phyloP scores from a whole-genome alignment of 345 rosid genomes.

The Noccaea caerulescens region DNA sequence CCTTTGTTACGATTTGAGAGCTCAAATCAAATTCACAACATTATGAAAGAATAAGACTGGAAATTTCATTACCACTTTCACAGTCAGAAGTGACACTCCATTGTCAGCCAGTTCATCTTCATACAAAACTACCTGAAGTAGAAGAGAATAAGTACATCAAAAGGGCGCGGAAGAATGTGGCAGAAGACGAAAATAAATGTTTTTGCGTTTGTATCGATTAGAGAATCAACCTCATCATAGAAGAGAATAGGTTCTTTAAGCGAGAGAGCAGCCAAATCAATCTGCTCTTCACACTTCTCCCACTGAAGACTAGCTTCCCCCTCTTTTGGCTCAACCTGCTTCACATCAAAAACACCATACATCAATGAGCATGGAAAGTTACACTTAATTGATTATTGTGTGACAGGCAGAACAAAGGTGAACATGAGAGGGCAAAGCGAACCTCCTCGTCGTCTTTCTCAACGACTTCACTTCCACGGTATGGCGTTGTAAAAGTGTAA shows the following conservation, averaged over 20 bases:
- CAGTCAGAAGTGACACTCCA: conserved; percentile 87
- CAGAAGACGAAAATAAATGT: not conserved
- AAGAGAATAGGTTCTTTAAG: conserved; percentile 95
- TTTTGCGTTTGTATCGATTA: not conserved
- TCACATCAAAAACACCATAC: conserved; percentile 18
- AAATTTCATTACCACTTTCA: conserved; percentile 79
- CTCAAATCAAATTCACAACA: not conserved
- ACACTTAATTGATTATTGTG: not conserved
- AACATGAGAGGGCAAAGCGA: conserved; percentile 29
- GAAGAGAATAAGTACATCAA: conserved; percentile 28
- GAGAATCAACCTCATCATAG: conserved; percentile 77
- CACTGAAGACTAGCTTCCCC: conserved; percentile 52
- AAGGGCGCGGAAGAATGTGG: not conserved
- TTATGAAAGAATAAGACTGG: conserved; percentile 11
- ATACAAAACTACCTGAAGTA: conserved; percentile 78
- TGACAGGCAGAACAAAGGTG: not conserved
- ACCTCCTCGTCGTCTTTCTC: conserved; percentile 57
- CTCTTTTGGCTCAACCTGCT: conserved; percentile 37
- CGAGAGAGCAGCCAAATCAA: conserved; percentile 76
- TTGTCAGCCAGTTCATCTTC: conserved; percentile 98
- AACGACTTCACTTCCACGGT: conserved; percentile 72
- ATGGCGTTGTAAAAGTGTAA: conserved; percentile 95
- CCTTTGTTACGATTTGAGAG: conserved; percentile 15
- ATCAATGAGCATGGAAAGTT: not conserved
- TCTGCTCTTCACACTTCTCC: conserved; percentile 80